Evolutionary conservation across 805 yeast species (phyloP).

Genomic region (Blastobotrys americana): DNA sequence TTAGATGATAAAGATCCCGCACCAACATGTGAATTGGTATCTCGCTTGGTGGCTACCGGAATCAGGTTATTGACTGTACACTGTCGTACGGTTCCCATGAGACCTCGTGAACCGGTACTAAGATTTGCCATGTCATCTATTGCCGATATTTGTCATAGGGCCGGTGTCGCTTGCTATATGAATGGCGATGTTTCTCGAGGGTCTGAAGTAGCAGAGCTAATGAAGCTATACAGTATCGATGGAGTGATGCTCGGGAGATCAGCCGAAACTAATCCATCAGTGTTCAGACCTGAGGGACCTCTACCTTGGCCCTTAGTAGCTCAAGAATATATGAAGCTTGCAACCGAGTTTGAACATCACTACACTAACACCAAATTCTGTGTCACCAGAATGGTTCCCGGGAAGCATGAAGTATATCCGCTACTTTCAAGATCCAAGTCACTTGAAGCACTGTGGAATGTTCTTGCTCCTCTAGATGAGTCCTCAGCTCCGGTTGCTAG

Average conservation of each 20-base stretch:
- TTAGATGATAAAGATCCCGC: constrained; percentile 45
- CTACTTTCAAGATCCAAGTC: constrained; percentile 49
- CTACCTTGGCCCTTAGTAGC: constrained; percentile 51
- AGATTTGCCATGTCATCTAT: constrained; percentile 61
- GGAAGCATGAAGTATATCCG: constrained; percentile 56
- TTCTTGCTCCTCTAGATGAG: background rate
- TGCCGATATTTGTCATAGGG: constrained; percentile 49
- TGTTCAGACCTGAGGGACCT: constrained; percentile 39
- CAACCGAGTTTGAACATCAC: constrained; percentile 52
- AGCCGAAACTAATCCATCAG: constrained; percentile 82
- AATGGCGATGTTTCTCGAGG: constrained; percentile 68
- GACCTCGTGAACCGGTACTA: constrained; percentile 71
- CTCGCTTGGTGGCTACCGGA: constrained; percentile 62
- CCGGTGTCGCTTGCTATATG: constrained; percentile 64
- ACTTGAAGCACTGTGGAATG: constrained; percentile 12
- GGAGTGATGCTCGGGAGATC: constrained; percentile 93
- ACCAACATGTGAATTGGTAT: constrained; percentile 54
- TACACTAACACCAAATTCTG: constrained; percentile 75
- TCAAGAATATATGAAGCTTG: constrained; percentile 49
- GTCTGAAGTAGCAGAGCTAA: constrained; percentile 47
- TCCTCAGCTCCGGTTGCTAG: background rate
- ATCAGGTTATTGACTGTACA: constrained; percentile 81
- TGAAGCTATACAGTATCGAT: constrained; percentile 44
- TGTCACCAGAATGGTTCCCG: constrained; percentile 70
- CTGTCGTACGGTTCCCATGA: constrained; percentile 83